These are phyloP conservation scores for Heterobasidion occidentale DNA, from an alignment of 1,284 basidiomycete species.

Conservation along the genomic window DNA sequence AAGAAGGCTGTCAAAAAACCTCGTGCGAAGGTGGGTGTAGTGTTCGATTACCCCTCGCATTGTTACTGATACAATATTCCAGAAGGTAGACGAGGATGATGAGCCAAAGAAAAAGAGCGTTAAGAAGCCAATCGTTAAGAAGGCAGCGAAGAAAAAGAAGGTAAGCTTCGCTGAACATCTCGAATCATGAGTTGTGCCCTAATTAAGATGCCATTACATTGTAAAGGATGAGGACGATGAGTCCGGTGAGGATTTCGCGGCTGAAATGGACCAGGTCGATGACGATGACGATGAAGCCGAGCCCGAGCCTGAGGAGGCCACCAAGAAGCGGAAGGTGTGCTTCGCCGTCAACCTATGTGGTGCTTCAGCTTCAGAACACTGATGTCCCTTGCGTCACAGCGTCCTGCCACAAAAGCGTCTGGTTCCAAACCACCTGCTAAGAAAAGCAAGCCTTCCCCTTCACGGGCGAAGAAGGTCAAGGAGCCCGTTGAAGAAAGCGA, in stretches of 20 bases:
- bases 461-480: slow-evolving; percentile 14
- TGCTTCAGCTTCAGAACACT: not conserved
- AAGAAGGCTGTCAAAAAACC: slow-evolving; percentile 28
- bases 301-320: slow-evolving; percentile 16
- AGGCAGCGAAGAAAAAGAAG: slow-evolving; percentile 22
- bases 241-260: slow-evolving; percentile 27
- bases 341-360: not conserved
- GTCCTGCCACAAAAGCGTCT: slow-evolving; percentile 8
- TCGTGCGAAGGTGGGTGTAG: not conserved
- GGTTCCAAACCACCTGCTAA: slow-evolving; percentile 12
- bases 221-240: slow-evolving; percentile 14
- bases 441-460: slow-evolving; percentile 11
- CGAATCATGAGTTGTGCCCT: not conserved
- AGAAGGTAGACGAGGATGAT: slow-evolving; percentile 30
- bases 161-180: slow-evolving; percentile 5
- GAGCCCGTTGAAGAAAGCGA: slow-evolving; percentile 18
- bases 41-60: not conserved
- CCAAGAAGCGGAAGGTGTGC: slow-evolving; percentile 28
- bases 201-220: not conserved
- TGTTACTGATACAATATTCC: slow-evolving; percentile 5
- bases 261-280: slow-evolving; percentile 24
- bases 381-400: slow-evolving; percentile 4
- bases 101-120: slow-evolving; percentile 20
- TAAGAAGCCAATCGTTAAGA: slow-evolving; percentile 22
- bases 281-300: slow-evolving; percentile 24